Evolutionary conservation across 2,329 filamentous ascomycete species (phyloP), one percentile per base, ranked within the genome.

Genomic region (Byssochlamys sp.): DNA sequence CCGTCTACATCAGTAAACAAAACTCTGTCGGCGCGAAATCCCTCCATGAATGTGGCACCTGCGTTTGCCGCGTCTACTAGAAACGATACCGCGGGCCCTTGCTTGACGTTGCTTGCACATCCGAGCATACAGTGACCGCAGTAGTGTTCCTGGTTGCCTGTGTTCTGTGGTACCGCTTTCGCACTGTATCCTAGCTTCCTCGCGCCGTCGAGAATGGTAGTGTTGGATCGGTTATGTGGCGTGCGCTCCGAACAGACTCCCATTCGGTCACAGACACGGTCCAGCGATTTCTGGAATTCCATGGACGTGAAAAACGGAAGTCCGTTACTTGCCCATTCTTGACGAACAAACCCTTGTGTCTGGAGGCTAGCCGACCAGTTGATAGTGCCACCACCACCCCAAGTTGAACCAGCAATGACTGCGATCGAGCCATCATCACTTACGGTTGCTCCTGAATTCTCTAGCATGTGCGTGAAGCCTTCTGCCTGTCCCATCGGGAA

Each of bases 381-480:
- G 65, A 96, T 74, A 0, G 89, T 90, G 4, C 91, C 91, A 57
- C 91, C 91, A 49, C 91, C 91, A 29, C 91, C 91, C 84, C 88
- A 95, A 31, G 83, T 83, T 57, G 84, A 82, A 1, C 89, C 91
- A 0, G 87, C 83, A 2, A 89, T 70, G 11, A 92, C 71, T 14
- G 75, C 81, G 31, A 86, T 76, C 4, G 81, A 80, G 10, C 77
- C 76, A 66, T 88, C 81, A 59, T 87, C 77, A 60, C 78, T 77
- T 63, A 79, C 66, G 4, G 81, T 65, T 19, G 83, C 71, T 6
- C 87, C 88, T 25, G 81, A 81, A 60, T 83, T 84, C 64, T 91
- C 88, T 65, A 83, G 94, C 28, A 96, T 77, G 65, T 88, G 83
- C 5, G 78, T 71, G 51, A 77, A 76, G 0, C 80, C 89, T 10